A percentile compares a stretch with the other conserved stretches of the same genome.
Conservation (phyloP, 2,329 filamentous ascomycete genomes). For the Biscogniauxia mediterranea region DNA sequence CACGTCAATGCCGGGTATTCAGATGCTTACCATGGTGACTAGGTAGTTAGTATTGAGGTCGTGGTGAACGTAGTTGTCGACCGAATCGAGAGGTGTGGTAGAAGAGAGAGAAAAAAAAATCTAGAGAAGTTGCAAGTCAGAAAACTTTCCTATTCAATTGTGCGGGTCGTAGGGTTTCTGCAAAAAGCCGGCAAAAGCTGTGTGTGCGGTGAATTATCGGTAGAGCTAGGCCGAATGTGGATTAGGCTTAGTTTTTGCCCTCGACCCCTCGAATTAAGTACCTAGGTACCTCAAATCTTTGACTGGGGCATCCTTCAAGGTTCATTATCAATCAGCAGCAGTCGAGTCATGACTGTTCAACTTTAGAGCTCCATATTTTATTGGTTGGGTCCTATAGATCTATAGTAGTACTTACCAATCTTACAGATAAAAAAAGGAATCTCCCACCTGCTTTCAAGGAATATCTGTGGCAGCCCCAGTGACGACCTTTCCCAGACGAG, state of each 20-base stretch:
- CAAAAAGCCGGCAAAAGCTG: background rate
- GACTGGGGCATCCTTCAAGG: no score
- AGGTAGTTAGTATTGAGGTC: slow-evolving; percentile 47
- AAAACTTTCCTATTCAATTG: slow-evolving; percentile 25
- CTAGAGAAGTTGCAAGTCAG: slow-evolving; percentile 25
- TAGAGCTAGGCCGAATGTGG: background rate
- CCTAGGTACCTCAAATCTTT: no score
- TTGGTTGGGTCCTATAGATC: background rate
- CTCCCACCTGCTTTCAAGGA: no score
- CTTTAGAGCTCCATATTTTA: background rate
- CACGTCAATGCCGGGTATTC: slow-evolving; percentile 33
- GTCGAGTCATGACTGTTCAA: background rate
- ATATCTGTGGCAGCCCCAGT: no score
- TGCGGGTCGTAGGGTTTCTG: slow-evolving; percentile 29
- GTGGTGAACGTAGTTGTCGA: slow-evolving; percentile 46
- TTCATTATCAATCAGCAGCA: background rate
- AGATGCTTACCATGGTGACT: slow-evolving; percentile 61
- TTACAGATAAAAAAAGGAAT: no score
- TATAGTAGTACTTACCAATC: background rate
- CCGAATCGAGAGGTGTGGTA: slow-evolving; percentile 31
- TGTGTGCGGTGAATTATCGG: slow-evolving; percentile 25
- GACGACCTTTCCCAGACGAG: background rate
- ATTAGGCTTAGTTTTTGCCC: background rate
- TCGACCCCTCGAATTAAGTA: background rate
- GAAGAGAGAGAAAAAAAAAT: slow-evolving; percentile 27